Evolutionary conservation across 2,329 filamentous ascomycete genomes (phyloP), one percentile per base, ranked within the genome.

Genomic region (Catunica adiposa): DNA sequence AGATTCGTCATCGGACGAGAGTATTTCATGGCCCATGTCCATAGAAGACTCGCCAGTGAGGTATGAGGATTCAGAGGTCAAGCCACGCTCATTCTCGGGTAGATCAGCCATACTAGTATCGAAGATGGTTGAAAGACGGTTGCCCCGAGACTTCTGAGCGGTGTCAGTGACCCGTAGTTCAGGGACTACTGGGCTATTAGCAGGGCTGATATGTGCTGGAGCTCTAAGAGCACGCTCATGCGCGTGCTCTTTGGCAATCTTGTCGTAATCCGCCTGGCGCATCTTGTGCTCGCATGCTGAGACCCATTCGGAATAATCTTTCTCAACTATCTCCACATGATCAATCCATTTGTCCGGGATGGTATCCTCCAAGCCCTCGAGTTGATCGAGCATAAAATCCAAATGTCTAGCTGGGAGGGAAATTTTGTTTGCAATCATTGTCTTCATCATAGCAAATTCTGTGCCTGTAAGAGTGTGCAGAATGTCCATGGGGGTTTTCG

Each of bases 331-430:
- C 66, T 97, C 92, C 70, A 97, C 83, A 3, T 82, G 77, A 62
- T 94, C 87, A 56, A 97, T 79, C 92, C 90, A 98, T 26, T 72
- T 66, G 42, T 94, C 85, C 0, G 92, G 92, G 8, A 98, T 71
- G 0, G 84, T 87, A 63, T 98, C 92, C 46, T 84, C 75, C 55
- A 82, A 75, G 1, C 88, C 89, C 67, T 97, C 92, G 1, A 97
- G 73, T 31, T 79, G 76, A 67, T 98, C 89, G 14, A 98, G 75
- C 77, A 96, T 88, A 53, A 76, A 79, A 66, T 98, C 92, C 59
- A 97, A 73, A 40, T 81, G 76, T 51, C 77, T 77, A 0, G 87
- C 90, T 0, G 89, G 75, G 37, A 75, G 75, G 14, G 78, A 73
- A 34, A 96, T 80, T 61, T 84, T 85, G 31, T 76, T 71, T 56